Percentiles rank a stretch among this genome's conserved stretches.
phyloP scores from a whole-genome alignment of 2,329 filamentous ascomycete species.

The Diaporthe australafricana region DNA sequence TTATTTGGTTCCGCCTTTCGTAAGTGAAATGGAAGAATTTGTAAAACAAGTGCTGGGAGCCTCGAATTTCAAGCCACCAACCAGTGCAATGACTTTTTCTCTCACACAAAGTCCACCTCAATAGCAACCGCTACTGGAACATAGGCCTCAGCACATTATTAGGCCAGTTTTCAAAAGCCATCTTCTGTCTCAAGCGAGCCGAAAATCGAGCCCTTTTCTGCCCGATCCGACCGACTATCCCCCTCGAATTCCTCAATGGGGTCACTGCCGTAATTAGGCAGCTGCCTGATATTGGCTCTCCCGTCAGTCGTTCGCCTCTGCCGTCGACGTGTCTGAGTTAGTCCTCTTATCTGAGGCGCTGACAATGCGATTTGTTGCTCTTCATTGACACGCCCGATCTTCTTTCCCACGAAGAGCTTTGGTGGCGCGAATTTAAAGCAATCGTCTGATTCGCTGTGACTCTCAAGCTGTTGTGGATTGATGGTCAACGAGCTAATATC shows the following conservation, averaged over 20 bases:
- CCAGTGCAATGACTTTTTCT: not conserved
- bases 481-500: not conserved
- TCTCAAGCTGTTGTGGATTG: not conserved
- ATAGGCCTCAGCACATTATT: not conserved
- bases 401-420: conserved; percentile 45
- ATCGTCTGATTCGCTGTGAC: not conserved
- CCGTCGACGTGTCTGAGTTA: conserved; percentile 9
- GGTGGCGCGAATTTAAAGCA: conserved; percentile 44
- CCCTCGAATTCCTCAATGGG: conserved; percentile 48
- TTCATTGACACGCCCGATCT: conserved; percentile 24
- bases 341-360: conserved; percentile 28
- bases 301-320: conserved; percentile 38
- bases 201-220: conserved; percentile 41
- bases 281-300: conserved; percentile 44
- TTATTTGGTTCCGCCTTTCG: not conserved
- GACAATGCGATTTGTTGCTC: conserved; percentile 32
- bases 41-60: not conserved
- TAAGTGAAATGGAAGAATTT: not conserved
- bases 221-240: conserved; percentile 14
- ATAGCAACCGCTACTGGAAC: not conserved
- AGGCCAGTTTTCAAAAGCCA: not conserved
- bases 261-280: conserved; percentile 46
- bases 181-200: conserved; percentile 41
- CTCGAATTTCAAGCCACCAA: not conserved
- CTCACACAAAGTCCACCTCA: not conserved